Percentiles rank a stretch among this genome's conserved stretches.
These are phyloP conservation scores for Phytophthora hybrid DNA, from an alignment of 352 stramenopile species.

Conservation along the genomic window DNA sequence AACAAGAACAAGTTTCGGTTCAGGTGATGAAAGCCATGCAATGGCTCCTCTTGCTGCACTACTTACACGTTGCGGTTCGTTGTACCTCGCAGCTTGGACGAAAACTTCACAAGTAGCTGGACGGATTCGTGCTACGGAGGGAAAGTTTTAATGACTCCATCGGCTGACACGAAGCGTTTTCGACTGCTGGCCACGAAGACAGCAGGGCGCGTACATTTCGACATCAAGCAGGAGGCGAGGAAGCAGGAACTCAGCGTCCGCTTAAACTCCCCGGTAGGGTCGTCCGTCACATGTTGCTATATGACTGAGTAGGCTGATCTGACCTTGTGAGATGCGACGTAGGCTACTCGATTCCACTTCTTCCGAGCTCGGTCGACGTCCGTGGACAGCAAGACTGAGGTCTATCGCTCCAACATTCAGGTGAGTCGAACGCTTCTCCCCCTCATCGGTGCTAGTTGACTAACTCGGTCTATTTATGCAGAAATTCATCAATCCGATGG, in stretches of 20 bases:
- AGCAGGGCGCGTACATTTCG: conserved; percentile 59
- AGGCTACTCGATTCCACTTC: conserved; percentile 58
- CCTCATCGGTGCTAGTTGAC: not conserved
- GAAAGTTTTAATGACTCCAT: conserved; percentile 64
- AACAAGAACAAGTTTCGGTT: conserved; percentile 86
- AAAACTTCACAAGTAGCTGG: conserved; percentile 69
- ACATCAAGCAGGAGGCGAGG: conserved; percentile 75
- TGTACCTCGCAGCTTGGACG: conserved; percentile 52
- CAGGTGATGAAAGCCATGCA: conserved; percentile 39
- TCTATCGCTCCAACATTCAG: conserved; percentile 60
- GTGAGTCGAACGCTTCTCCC: conserved; percentile 15
- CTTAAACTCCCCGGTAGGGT: conserved; percentile 58
- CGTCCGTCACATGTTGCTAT: not conserved
- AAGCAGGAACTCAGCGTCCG: conserved; percentile 77
- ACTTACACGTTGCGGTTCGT: not conserved
- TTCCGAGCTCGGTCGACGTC: conserved; percentile 50
- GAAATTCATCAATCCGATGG: conserved; percentile 88
- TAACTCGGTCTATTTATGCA: conserved; percentile 21
- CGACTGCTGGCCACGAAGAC: conserved; percentile 59
- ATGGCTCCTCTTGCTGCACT: not conserved
- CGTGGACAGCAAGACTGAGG: conserved; percentile 37
- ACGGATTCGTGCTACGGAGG: conserved; percentile 67
- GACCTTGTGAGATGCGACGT: not conserved
- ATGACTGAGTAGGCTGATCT: not conserved
- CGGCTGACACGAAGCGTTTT: conserved; percentile 59